Evolutionary conservation across 495 filamentous ascomycete genomes (phyloP), one percentile per base, ranked within the genome.

Genomic region (Podospora australis): DNA sequence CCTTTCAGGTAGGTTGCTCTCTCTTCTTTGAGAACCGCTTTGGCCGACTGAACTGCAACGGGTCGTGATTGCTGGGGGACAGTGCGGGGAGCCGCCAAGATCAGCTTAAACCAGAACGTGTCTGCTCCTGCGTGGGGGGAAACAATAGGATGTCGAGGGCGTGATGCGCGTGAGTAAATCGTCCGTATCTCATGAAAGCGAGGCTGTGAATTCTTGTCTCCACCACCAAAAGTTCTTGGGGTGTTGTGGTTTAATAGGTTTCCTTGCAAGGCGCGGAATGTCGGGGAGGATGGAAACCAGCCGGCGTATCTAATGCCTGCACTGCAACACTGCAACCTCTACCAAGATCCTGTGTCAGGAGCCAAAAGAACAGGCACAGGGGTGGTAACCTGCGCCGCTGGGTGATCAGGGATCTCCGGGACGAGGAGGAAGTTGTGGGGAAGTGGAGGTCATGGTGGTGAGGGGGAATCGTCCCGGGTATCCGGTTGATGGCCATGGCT

Each of bases 11-110:
- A 26, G 23, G 6, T 25, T 11, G 40, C 20, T 24, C 4, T n/a
- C 34, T 36, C 34, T 36, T 36, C 20, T 24, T 42, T 42, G 39
- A 42, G 39, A 42, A 43, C 17, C 26, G 25, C 29, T 38, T 35
- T 49, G 46, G 47, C 46, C 24, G 14, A 26, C 22, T 26, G 20
- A 29, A n/a, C n/a, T 23, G 25, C 11, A 24, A 6, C 29, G 19
- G 21, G 14, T 24, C 8, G 32, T 22, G 49, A 10, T 13, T 38
- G 35, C 9, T n/a, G 8, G 9, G 30, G 39, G 24, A 45, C 21
- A 24, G 11, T 26, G 41, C 21, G 22, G 49, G 11, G 34, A 23
- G 30, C 11, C 30, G 51, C 51, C 52, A 54, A 54, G 52, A 40
- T 45, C 14, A n/a, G 41, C 36, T 38, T 23, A 21, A 30, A 17